These are phyloP conservation scores for Penicillium sp. DNA, from an alignment of 2,329 filamentous ascomycete genomes.

Conservation along the genomic window DNA sequence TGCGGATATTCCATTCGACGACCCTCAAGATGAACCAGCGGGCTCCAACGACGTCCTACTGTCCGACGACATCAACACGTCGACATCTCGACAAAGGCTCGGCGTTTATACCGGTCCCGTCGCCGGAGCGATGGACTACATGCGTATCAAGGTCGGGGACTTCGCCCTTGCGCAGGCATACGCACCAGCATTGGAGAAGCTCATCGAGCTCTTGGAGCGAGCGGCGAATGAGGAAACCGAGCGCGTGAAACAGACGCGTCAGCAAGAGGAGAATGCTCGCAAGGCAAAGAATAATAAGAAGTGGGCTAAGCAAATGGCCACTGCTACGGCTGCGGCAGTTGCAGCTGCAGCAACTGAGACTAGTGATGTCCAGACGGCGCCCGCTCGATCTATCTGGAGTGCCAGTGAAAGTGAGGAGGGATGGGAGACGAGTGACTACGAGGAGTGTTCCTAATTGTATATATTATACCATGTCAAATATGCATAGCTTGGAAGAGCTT, in stretches of 20 bases:
- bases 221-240: slow-evolving; percentile 29
- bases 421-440: slow-evolving; percentile 34
- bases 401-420: slow-evolving; percentile 41
- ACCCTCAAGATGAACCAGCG: slow-evolving; percentile 19
- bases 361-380: slow-evolving; percentile 7
- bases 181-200: slow-evolving; percentile 55
- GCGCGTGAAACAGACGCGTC: slow-evolving; percentile 19
- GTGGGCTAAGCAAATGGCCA: slow-evolving; percentile 18
- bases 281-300: slow-evolving; percentile 28
- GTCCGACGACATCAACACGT: slow-evolving; percentile 19
- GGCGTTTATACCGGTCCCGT: slow-evolving; percentile 49
- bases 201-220: slow-evolving; percentile 49
- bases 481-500: not conserved
- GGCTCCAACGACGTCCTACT: slow-evolving; percentile 4
- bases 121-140: slow-evolving; percentile 62
- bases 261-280: slow-evolving; percentile 24
- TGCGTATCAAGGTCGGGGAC: slow-evolving; percentile 61
- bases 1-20: slow-evolving; percentile 32
- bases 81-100: not conserved
- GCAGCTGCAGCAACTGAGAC: slow-evolving; percentile 8
- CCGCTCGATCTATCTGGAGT: slow-evolving; percentile 31
- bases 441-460: slow-evolving; percentile 9
- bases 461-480: slow-evolving; percentile 2
- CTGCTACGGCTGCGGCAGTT: slow-evolving; percentile 8
- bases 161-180: slow-evolving; percentile 58